A percentile compares a stretch with the other conserved stretches of the same genome.
phyloP scores from a whole-genome alignment of 1,139 yeast species.

The Torulaspora globosa region DNA sequence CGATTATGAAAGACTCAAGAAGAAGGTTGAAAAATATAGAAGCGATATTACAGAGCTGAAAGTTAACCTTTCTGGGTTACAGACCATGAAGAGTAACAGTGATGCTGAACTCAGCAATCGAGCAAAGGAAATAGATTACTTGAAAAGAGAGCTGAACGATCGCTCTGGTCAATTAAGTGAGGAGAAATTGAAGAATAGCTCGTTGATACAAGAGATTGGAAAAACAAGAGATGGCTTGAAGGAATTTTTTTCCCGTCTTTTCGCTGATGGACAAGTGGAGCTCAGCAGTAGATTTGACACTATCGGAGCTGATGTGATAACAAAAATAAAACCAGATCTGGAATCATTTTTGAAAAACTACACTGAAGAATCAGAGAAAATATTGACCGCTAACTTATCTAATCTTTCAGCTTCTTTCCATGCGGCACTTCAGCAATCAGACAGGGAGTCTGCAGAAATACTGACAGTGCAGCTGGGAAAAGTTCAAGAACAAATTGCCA shows the following conservation, averaged over 20 bases:
- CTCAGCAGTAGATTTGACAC: conserved; percentile 1
- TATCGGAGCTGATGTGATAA: conserved; percentile 2
- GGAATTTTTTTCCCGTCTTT: not conserved
- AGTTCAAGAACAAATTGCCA: conserved; percentile 1
- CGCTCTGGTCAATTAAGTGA: conserved; percentile 36
- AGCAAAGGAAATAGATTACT: conserved; percentile 31
- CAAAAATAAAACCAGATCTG: conserved; percentile 3
- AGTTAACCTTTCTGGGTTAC: conserved; percentile 15
- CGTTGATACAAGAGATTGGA: conserved; percentile 25
- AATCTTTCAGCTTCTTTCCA: not conserved
- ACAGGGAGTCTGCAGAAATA: not conserved
- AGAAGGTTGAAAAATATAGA: conserved; percentile 21
- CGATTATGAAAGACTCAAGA: conserved; percentile 18
- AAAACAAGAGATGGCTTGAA: conserved; percentile 7
- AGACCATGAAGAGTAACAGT: conserved; percentile 17
- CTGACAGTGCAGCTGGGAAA: not conserved
- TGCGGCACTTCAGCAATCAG: not conserved
- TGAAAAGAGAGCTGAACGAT: conserved; percentile 31
- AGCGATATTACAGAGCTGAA: conserved; percentile 20
- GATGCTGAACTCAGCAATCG: conserved; percentile 27
- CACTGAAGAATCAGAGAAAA: not conserved
- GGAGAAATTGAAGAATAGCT: conserved; percentile 30
- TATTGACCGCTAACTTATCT: not conserved
- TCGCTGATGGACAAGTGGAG: conserved; percentile 7
- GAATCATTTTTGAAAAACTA: conserved; percentile 2